Conservation (phyloP, 495 filamentous ascomycete genomes). For the Apodospora peruviana region DNA sequence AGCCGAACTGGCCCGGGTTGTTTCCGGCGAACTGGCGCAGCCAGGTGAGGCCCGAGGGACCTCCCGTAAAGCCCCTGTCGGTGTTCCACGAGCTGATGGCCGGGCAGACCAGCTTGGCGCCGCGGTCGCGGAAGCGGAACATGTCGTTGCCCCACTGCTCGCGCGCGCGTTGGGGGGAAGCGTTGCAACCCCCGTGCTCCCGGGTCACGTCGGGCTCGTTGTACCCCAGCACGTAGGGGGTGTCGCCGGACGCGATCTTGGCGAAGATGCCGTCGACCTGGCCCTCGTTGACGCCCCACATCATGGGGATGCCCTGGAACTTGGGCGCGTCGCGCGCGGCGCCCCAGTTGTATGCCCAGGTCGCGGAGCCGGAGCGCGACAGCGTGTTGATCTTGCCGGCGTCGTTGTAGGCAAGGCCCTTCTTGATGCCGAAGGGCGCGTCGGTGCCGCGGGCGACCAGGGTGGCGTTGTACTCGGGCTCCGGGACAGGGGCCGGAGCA, state of each 20-base stretch:
- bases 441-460: constrained; percentile 3
- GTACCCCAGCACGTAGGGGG: constrained; percentile 11
- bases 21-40: constrained; percentile 6
- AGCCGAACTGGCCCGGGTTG: constrained; percentile 1
- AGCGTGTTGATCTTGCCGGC: background rate
- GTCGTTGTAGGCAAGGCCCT: constrained; percentile 7
- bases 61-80: background rate
- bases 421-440: constrained; percentile 10
- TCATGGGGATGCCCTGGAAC: constrained; percentile 12
- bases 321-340: background rate
- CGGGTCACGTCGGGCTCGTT: constrained; percentile 9
- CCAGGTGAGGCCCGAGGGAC: constrained; percentile 5
- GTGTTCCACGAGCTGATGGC: constrained; percentile 7
- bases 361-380: constrained; percentile 2
- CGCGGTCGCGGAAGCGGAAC: constrained; percentile 5
- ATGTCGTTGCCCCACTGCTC: constrained; percentile 10
- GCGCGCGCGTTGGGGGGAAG: background rate
- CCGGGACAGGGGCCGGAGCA: background rate
- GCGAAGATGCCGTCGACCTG: constrained; percentile 1
- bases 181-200: background rate
- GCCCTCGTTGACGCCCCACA: background rate
- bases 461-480: background rate
- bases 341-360: constrained; percentile 14
- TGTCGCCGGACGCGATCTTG: constrained; percentile 1
- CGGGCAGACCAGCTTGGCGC: constrained; percentile 11